Base-by-base conservation (phyloP, 306 rosid genomes). In the Dryas octopetala region DNA sequence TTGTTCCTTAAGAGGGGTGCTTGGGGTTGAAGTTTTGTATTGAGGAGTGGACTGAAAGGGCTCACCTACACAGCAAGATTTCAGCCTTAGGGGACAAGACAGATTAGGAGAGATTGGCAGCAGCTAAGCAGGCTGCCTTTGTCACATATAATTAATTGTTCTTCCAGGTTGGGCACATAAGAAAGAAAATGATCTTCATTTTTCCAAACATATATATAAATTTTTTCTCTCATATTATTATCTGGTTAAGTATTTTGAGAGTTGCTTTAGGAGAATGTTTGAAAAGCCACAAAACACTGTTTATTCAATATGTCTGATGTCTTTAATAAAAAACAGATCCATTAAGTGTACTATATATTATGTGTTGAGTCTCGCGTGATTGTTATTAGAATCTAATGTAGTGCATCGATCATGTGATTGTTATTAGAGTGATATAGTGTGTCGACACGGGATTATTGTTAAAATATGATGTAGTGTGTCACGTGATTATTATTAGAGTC, bases 1-100 rank as follows among this genome's bases (percentile, higher is more conserved):
- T 73, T 64, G 76, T 87, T 76, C 46, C 63, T 82, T 73, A 73
- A 80, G 74, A 83, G 75, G 80, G 88, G 89, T 87, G 96, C 93
- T 91, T 93, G 81, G 68, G 80, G 61, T 53, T 59, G 66, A 91
- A 91, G 98, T 82, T 77, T 86, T 78, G 82, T 80, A 12, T 66
- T 52, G 74, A 61, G 93, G 92, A 84, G 85, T 80, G 89, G 91
- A 84, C 83, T 84, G 83, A 81, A 83, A 81, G 86, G 74, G 86
- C 86, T 85, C 83, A 87, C 85, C 90, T 77, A 79, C 73, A 88
- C 48, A 81, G 79, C 68, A 68, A 49, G 75, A 76, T 62, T 15
- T 32, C 80, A 92, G 79, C 60, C 95, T 90, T 90, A 59, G 76
- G 62, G 82, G 77, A 64, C 84, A 90, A 89, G 91, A 82, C 81